These are phyloP conservation scores for Cardamine resedifolia DNA, from an alignment of 345 rosid species.

Conservation along the genomic window DNA sequence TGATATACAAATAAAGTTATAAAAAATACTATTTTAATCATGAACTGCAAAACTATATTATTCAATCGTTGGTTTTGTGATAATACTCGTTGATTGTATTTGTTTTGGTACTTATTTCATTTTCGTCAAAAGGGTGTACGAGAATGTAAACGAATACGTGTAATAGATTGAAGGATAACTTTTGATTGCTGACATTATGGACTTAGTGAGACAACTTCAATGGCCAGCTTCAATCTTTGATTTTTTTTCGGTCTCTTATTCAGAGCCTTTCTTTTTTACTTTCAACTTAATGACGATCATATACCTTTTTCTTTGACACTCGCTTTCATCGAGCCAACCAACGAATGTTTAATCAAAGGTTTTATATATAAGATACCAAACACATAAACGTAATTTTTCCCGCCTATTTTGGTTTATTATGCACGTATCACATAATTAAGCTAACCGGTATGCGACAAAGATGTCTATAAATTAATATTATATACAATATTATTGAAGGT, in stretches of 20 bases:
- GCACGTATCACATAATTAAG: slow-evolving; percentile 7
- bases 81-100: background rate
- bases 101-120: background rate
- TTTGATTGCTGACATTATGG: slow-evolving; percentile 31
- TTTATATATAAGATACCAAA: background rate
- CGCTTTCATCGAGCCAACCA: slow-evolving; percentile 28
- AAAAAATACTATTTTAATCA: no score
- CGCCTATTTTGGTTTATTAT: slow-evolving; percentile 27
- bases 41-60: no score
- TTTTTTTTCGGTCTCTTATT: background rate
- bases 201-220: slow-evolving; percentile 25
- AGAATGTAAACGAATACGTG: background rate
- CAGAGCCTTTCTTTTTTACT: background rate
- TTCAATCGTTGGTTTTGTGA: no score
- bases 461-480: background rate
- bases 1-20: no score
- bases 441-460: slow-evolving; percentile 11
- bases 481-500: no score
- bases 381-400: slow-evolving; percentile 17
- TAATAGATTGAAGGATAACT: background rate
- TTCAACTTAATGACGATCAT: slow-evolving; percentile 31
- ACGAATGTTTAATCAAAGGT: background rate
- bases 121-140: background rate
- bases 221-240: slow-evolving; percentile 22
- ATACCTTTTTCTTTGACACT: slow-evolving; percentile 6